phyloP scores from a whole-genome alignment of 805 yeast genomes.

The Starmerella khaoyaiensis region DNA sequence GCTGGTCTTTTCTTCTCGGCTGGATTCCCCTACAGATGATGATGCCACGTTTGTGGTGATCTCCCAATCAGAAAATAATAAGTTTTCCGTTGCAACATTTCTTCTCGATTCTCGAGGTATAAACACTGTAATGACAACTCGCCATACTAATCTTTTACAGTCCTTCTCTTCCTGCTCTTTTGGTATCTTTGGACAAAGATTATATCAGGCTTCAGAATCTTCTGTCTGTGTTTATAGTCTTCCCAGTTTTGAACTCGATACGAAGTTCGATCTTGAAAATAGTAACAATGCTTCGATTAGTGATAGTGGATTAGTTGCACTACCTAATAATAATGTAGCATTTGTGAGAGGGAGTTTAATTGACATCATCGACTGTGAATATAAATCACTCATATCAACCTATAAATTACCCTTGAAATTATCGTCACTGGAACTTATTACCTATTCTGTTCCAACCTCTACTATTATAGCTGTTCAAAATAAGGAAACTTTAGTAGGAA shows the following conservation, averaged over 20 bases:
- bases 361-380: constrained; percentile 18
- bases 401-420: constrained; percentile 1
- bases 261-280: constrained; percentile 10
- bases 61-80: too few species aligned
- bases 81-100: too few species aligned
- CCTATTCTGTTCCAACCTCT: constrained; percentile 10
- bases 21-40: not conserved
- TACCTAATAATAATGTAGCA: constrained; percentile 15
- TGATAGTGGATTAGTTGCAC: constrained; percentile 12
- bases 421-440: too few species aligned
- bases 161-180: too few species aligned
- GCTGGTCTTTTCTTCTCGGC: constrained; percentile 1
- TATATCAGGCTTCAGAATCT: constrained; percentile 6
- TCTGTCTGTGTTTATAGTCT: constrained; percentile 1
- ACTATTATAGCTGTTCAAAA: constrained; percentile 10
- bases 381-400: constrained; percentile 12
- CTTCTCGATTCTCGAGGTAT: too few species aligned
- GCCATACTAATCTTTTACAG: too few species aligned
- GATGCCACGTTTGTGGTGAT: not conserved
- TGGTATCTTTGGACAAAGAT: too few species aligned
- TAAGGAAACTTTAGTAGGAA: constrained; percentile 17
- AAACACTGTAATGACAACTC: too few species aligned
- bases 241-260: constrained; percentile 4
- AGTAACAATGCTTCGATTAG: not conserved
- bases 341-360: constrained; percentile 6